Evolutionary conservation across 2,329 filamentous ascomycete species (phyloP).

Genomic region (Ophiostoma ulmi): DNA sequence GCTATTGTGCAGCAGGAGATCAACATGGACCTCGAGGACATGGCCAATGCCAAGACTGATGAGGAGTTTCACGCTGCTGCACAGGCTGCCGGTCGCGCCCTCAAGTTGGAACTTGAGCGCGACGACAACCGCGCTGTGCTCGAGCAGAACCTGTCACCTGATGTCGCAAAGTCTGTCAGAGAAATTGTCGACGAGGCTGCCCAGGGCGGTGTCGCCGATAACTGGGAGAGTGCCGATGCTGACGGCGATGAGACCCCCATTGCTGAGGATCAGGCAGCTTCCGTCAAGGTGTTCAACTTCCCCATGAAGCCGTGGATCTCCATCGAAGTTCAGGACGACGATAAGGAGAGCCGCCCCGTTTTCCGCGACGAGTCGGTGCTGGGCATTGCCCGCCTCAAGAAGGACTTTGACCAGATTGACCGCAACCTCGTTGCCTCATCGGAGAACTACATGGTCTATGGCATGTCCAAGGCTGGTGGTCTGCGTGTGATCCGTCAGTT

Average conservation of each 20-base stretch:
- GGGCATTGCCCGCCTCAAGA: conserved; percentile 91
- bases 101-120: conserved; percentile 52
- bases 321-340: conserved; percentile 64
- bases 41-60: conserved; percentile 49
- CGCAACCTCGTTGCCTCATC: conserved; percentile 87
- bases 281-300: conserved; percentile 86
- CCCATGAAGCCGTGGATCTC: conserved; percentile 95
- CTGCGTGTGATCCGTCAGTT: conserved; percentile 92
- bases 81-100: conserved; percentile 42
- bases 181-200: conserved; percentile 53
- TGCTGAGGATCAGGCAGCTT: conserved; percentile 58
- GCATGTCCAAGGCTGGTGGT: conserved; percentile 86
- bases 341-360: conserved; percentile 51
- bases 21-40: conserved; percentile 44
- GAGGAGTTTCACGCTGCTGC: conserved; percentile 50
- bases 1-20: conserved; percentile 35
- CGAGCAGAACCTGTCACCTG: conserved; percentile 49
- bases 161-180: conserved; percentile 47
- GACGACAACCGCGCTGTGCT: conserved; percentile 49
- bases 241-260: conserved; percentile 52
- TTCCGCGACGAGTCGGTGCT: conserved; percentile 75
- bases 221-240: conserved; percentile 82
- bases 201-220: conserved; percentile 66
- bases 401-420: conserved; percentile 96
- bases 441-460: conserved; percentile 87